Evolutionary conservation across 176 grass and related monocot species (phyloP), one percentile per base, ranked within the genome.

Genomic region (Thalia dealbata): DNA sequence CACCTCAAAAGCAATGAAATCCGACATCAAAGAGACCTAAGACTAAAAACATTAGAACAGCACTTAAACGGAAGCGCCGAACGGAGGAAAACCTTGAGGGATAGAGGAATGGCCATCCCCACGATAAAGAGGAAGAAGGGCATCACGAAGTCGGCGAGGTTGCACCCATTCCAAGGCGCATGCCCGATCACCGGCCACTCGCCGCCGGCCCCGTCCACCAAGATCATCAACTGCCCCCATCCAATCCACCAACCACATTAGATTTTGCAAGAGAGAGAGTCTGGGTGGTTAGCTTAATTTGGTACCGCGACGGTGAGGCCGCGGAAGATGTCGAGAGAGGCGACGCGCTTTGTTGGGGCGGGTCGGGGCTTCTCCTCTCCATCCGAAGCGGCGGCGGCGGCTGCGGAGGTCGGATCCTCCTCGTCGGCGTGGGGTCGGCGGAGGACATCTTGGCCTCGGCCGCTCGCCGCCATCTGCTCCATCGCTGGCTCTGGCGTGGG

Each of bases 81-180:
- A 3, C 26, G 25, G 7, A 54, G 21, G 24, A 32, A 7, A 64
- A 96, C 92, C 92, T 96, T 96, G 73, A 92, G 92, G 75, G 92
- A 92, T 38, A 96, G 92, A 19, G 92, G 92, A 44, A 92, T 88
- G 50, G 92, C 92, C 84, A 96, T 86, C 71, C 93, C 93, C 1
- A 96, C 87, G 77, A 96, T 97, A 80, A 97, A 97, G 73, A 97
- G 89, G 73, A 96, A 96, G 85, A 79, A 97, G 30, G 93, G 93
- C 93, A 96, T 96, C 75, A 84, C 93, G 73, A 92, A 96, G 52
- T 96, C 89, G 4, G 93, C 93, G 42, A 97, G 93, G 78, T 97
- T 89, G 83, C 93, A 97, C 32, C 89, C 89, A 24, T 92, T 78
- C 93, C 93, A 97, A 2, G 89, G 93, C 14, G 82, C 87, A 54